A percentile compares a stretch with the other conserved stretches of the same genome.
Evolutionary conservation across 805 yeast genomes (phyloP).

Genomic region (Candida silvatica): DNA sequence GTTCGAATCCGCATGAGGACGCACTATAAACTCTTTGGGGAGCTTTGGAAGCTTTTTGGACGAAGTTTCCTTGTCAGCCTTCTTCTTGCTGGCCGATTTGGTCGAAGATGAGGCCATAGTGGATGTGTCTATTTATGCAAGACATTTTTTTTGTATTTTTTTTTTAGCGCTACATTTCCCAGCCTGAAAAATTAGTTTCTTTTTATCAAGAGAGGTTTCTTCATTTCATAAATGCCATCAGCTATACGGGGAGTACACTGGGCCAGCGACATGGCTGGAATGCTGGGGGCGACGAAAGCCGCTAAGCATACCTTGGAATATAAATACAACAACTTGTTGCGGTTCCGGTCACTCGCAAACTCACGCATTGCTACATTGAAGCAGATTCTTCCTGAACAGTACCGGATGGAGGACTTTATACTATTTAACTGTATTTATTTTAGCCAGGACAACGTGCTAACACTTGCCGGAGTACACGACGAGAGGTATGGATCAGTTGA

Average conservation of each 20-base stretch:
- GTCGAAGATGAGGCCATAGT: conserved; percentile 23
- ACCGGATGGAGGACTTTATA: conserved; percentile 11
- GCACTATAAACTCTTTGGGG: conserved; percentile 21
- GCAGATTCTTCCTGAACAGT: conserved; percentile 16
- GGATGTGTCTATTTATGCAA: too few species aligned
- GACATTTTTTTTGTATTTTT: too few species aligned
- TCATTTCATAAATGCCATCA: background rate
- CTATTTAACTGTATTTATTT: conserved; percentile 16
- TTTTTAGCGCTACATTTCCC: too few species aligned
- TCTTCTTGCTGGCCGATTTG: conserved; percentile 12
- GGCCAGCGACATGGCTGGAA: conserved; percentile 2
- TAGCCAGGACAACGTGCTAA: too few species aligned
- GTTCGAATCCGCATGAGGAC: conserved; percentile 15
- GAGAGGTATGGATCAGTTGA: conserved; percentile 4
- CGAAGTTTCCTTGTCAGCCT: conserved; percentile 6
- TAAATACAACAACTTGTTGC: conserved; percentile 9
- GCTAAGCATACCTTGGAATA: background rate
- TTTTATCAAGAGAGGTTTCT: conserved; percentile 1
- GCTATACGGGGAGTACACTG: conserved; percentile 1
- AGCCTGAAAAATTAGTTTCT: too few species aligned
- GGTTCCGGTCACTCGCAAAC: conserved; percentile 15
- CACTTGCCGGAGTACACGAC: too few species aligned
- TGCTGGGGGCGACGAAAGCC: background rate
- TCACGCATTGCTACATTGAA: conserved; percentile 15
- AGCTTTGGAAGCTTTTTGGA: conserved; percentile 12